phyloP scores from a whole-genome alignment of 768 basidiomycete species.

The Phlebiopsis gigantea region DNA sequence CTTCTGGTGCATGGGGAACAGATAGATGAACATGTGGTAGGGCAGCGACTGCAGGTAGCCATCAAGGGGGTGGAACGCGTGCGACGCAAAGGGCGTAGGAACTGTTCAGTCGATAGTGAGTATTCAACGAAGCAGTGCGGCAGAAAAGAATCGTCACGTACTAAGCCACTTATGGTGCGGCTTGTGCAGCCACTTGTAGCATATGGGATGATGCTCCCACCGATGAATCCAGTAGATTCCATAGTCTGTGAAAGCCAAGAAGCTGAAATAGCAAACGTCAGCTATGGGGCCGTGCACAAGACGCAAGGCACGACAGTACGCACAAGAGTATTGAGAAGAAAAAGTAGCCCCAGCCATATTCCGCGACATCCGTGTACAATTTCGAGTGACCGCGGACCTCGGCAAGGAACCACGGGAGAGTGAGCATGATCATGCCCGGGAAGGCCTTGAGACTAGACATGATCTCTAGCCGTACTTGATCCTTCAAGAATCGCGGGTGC shows the following conservation, averaged over 20 bases:
- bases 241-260: slow-evolving; percentile 87
- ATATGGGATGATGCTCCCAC: slow-evolving; percentile 70
- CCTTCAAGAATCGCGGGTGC: slow-evolving; percentile 89
- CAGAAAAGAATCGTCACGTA: slow-evolving; percentile 36
- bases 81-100: slow-evolving; percentile 94
- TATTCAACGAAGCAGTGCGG: neutral
- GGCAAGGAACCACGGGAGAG: slow-evolving; percentile 89
- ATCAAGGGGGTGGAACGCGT: slow-evolving; percentile 96
- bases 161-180: slow-evolving; percentile 99
- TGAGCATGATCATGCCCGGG: slow-evolving; percentile 77
- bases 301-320: slow-evolving; percentile 23
- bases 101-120: slow-evolving; percentile 41
- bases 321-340: slow-evolving; percentile 65
- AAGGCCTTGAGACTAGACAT: slow-evolving; percentile 67
- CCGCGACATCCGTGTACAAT: slow-evolving; percentile 72
- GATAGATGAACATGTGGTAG: slow-evolving; percentile 86
- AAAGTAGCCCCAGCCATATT: slow-evolving; percentile 76
- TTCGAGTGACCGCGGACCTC: slow-evolving; percentile 84
- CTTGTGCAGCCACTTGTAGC: slow-evolving; percentile 94
- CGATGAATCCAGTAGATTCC: slow-evolving; percentile 97
- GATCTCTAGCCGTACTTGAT: slow-evolving; percentile 85
- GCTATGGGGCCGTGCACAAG: too few relatives aligned
- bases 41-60: slow-evolving; percentile 93
- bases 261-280: slow-evolving; percentile 36
- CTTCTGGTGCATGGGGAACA: slow-evolving; percentile 86